phyloP scores from a whole-genome alignment of 2,329 filamentous ascomycete genomes.

The Ilyonectria destructans region DNA sequence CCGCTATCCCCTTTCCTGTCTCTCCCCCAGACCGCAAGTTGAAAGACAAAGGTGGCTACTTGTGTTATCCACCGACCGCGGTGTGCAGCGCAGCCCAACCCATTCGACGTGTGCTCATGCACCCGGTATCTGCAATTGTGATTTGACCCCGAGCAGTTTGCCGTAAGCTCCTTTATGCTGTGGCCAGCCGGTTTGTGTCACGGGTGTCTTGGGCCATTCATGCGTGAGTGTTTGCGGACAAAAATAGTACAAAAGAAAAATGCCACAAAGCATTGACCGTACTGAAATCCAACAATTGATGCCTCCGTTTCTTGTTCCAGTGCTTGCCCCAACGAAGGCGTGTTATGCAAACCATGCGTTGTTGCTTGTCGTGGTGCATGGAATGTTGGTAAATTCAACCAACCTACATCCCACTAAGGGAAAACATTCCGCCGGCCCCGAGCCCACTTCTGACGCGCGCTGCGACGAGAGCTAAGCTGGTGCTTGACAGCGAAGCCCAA shows the following conservation, averaged over 20 bases:
- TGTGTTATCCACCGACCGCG: not conserved
- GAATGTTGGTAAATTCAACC: not conserved
- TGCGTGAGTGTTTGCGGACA: not conserved
- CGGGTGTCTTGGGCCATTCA: not conserved
- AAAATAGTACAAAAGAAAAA: not conserved
- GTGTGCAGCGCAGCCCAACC: not conserved
- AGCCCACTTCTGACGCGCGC: conserved; percentile 30
- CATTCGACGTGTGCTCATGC: not conserved
- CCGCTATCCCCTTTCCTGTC: not conserved
- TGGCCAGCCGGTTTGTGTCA: not conserved
- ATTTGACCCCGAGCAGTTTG: not conserved
- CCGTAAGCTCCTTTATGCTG: not conserved
- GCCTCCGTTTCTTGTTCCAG: not conserved
- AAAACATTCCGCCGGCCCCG: conserved; percentile 31
- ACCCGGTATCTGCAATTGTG: not conserved
- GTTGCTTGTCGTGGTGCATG: conserved; percentile 9
- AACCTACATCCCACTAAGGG: conserved; percentile 23
- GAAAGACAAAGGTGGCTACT: conserved; percentile 13
- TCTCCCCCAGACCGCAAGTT: conserved; percentile 24
- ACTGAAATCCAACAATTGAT: not conserved
- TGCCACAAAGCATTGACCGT: not conserved
- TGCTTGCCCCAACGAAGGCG: not conserved
- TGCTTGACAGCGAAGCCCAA: conserved; percentile 32
- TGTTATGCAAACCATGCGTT: conserved; percentile 5
- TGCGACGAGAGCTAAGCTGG: conserved; percentile 27